These are phyloP conservation scores for Houttuynia cordata DNA, from an alignment of 164 flowering plant species.

Conservation along the genomic window DNA sequence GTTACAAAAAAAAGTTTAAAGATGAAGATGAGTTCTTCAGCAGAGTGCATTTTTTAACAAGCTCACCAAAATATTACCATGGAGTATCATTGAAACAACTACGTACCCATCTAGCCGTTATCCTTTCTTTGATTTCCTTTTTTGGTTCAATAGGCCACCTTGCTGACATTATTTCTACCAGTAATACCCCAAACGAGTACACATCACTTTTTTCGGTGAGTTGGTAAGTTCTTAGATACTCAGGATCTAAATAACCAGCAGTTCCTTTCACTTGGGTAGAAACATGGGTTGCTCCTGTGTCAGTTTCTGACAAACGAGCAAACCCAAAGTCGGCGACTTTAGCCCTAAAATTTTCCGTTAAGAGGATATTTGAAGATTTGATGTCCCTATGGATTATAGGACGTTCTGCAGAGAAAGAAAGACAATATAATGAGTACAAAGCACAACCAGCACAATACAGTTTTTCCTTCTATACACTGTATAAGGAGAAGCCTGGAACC, in stretches of 20 bases:
- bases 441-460: no score
- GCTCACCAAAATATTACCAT: no score
- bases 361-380: slow-evolving; percentile 93
- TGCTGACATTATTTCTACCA: slow-evolving; percentile 79
- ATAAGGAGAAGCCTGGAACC: no score
- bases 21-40: no score
- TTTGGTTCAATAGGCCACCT: slow-evolving; percentile 85
- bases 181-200: slow-evolving; percentile 84
- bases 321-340: slow-evolving; percentile 97
- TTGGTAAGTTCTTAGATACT: slow-evolving; percentile 75
- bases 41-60: no score
- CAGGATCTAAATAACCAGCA: slow-evolving; percentile 96
- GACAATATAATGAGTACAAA: background rate
- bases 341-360: slow-evolving; percentile 72
- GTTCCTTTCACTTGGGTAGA: slow-evolving; percentile 98
- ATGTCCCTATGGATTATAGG: slow-evolving; percentile 97
- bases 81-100: background rate
- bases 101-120: slow-evolving; percentile 82
- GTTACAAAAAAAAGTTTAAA: no score
- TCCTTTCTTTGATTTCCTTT: slow-evolving; percentile 50
- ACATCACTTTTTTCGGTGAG: slow-evolving; percentile 98
- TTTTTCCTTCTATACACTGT: no score
- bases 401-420: slow-evolving; percentile 47
- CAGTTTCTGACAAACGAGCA: slow-evolving; percentile 64
- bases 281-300: slow-evolving; percentile 76